Base-by-base conservation (phyloP, 441 rosid species). In the Sinapis alba region DNA sequence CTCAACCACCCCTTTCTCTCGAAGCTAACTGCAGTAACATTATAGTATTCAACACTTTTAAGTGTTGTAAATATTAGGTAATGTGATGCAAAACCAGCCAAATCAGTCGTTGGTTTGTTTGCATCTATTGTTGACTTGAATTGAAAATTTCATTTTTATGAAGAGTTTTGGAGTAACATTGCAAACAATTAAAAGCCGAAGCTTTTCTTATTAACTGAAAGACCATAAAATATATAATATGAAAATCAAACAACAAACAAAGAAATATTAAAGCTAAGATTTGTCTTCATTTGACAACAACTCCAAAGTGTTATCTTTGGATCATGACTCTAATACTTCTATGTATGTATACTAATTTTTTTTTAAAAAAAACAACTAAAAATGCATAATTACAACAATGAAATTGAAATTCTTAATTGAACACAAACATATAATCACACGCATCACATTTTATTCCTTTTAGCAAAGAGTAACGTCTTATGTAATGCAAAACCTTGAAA, bases 1-100 rank as follows among this genome's bases (percentile, higher is more conserved):
- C 82, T 92, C 97, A 80, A 90, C 89, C 80, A 90, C 89, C 80
- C 97, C 97, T 69, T 95, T 90, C 62, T 90, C 96, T 32, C 38
- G 10, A 6, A 32, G 38, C 38, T 32, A 32, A 32, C 38, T 32
- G 11, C 38, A 32, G 8, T 32, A 32, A 32, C 38, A 1, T 32
- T 32, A 32, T 32, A 32, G 38, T 32, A 32, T 32, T 32, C 10
- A 32, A 75, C 67, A 77, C 45, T n/a, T n/a, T 7, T n/a, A 61
- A 65, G 36, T 53, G 3, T 38, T 54, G 62, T 73, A 74, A 23
- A 65, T 63, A 23, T 18, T 28, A 69, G 41, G 61, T 63, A 69
- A 41, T 57, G 26, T 76, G 43, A 21, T 59, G 38, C 67, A 66
- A 47, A 13, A 11, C 78, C 78, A 58, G 19, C 51, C 24, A 20